Conservation (phyloP, 2,329 filamentous ascomycete species). For the Tolypocladium tundrense region DNA sequence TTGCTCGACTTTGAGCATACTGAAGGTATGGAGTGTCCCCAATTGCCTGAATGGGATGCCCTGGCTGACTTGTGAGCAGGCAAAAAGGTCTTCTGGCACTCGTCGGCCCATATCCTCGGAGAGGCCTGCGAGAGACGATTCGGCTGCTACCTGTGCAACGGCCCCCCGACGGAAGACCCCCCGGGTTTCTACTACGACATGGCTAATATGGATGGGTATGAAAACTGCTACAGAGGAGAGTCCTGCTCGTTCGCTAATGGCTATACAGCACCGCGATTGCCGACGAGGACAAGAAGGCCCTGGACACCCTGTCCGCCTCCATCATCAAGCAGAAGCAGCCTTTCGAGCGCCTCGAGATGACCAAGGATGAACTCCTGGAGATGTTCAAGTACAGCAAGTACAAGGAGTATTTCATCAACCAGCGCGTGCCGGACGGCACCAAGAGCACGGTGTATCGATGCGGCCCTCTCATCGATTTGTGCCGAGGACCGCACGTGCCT, state of each 20-base stretch:
- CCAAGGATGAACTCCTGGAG: conserved; percentile 83
- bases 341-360: conserved; percentile 80
- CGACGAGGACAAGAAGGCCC: conserved; percentile 71
- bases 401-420: conserved; percentile 89
- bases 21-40: conserved; percentile 15
- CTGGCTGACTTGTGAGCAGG: conserved; percentile 30
- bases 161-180: conserved; percentile 72
- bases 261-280: conserved; percentile 59
- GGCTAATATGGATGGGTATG: conserved; percentile 43
- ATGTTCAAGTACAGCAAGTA: conserved; percentile 98
- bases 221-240: neutral
- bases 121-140: conserved; percentile 87
- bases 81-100: conserved; percentile 97
- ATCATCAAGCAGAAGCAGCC: conserved; percentile 96
- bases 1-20: conserved; percentile 66
- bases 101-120: conserved; percentile 88
- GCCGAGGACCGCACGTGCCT: conserved; percentile 87
- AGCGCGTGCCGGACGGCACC: conserved; percentile 64
- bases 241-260: conserved; percentile 9
- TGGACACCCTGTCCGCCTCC: conserved; percentile 69
- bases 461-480: conserved; percentile 89
- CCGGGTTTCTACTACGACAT: conserved; percentile 95
- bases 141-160: conserved; percentile 86
- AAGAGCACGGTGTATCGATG: conserved; percentile 91
- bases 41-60: neutral